A percentile compares a stretch with the other conserved stretches of the same genome.
phyloP scores from a whole-genome alignment of 345 rosid species.

The Ceriops zippeliana region DNA sequence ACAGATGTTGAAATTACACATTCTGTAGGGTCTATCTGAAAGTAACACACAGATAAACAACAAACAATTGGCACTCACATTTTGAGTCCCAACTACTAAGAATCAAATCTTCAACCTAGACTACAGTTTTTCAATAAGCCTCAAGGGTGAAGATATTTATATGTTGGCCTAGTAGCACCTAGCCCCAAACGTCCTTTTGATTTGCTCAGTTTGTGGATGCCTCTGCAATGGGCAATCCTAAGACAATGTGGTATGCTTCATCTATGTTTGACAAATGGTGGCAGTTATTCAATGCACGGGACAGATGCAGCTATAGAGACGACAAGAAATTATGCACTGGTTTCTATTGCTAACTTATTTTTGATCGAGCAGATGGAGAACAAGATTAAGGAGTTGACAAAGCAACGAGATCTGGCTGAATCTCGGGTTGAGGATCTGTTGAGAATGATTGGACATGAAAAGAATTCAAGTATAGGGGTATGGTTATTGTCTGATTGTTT shows the following conservation, averaged over 20 bases:
- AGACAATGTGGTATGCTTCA: not conserved
- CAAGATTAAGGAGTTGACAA: constrained; percentile 68
- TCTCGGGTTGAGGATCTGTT: constrained; percentile 74
- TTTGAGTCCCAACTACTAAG: not conserved
- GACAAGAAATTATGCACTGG: not conserved
- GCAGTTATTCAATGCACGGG: not conserved
- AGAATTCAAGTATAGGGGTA: constrained; percentile 53
- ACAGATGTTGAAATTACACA: too few relatives aligned
- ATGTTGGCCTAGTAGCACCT: not conserved
- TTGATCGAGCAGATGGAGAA: constrained; percentile 68
- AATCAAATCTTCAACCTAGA: not conserved
- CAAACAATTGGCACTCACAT: not conserved
- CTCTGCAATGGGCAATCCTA: not conserved
- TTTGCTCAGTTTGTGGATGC: not conserved
- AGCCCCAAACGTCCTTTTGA: too few relatives aligned
- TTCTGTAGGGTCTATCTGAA: too few relatives aligned
- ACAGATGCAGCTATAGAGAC: not conserved
- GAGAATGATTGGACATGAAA: constrained; percentile 52
- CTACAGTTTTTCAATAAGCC: not conserved
- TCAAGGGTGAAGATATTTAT: not conserved
- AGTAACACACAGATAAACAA: too few relatives aligned
- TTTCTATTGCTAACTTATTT: constrained; percentile 19
- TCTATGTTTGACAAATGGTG: not conserved
- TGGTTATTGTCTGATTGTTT: constrained; percentile 6
- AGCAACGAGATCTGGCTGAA: constrained; percentile 84